These are phyloP conservation scores for Dacryopinax primogenitus DNA, from an alignment of 768 basidiomycete species.

Conservation along the genomic window DNA sequence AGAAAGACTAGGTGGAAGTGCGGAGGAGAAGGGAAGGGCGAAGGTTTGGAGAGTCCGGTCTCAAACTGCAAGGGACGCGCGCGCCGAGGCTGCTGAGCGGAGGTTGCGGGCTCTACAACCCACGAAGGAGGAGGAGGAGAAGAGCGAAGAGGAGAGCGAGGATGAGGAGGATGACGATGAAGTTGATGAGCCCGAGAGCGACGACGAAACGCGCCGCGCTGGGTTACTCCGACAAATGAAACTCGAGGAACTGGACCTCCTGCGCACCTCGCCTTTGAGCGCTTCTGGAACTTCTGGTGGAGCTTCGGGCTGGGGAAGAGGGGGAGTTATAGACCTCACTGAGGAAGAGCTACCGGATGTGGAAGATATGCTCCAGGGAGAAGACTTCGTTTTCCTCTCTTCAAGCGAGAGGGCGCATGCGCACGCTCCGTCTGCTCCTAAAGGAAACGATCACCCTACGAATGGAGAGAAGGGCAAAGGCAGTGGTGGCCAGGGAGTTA, in stretches of 20 bases:
- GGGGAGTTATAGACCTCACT: neutral
- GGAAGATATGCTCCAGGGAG: neutral
- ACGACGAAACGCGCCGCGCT: neutral
- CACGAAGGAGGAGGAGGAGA: neutral
- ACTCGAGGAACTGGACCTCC: neutral
- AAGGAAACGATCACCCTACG: neutral
- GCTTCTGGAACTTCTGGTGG: neutral
- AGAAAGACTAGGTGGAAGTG: constrained; percentile 8
- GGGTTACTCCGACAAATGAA: neutral
- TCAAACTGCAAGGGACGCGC: neutral
- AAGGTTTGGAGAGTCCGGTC: neutral
- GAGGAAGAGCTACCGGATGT: neutral
- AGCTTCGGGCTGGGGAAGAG: neutral
- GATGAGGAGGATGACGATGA: neutral
- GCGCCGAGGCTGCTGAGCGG: neutral
- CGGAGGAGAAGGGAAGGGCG: neutral
- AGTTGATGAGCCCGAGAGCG: neutral
- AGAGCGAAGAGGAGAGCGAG: neutral
- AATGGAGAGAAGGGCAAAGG: neutral
- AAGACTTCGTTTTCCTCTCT: neutral
- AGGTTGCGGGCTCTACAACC: neutral
- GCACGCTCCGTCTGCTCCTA: neutral
- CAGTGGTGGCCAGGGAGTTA: neutral
- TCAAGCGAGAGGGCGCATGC: neutral
- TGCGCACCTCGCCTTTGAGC: neutral